These are phyloP conservation scores for Trichoderma endophyticum DNA, from an alignment of 2,329 filamentous ascomycete species.

Conservation along the genomic window DNA sequence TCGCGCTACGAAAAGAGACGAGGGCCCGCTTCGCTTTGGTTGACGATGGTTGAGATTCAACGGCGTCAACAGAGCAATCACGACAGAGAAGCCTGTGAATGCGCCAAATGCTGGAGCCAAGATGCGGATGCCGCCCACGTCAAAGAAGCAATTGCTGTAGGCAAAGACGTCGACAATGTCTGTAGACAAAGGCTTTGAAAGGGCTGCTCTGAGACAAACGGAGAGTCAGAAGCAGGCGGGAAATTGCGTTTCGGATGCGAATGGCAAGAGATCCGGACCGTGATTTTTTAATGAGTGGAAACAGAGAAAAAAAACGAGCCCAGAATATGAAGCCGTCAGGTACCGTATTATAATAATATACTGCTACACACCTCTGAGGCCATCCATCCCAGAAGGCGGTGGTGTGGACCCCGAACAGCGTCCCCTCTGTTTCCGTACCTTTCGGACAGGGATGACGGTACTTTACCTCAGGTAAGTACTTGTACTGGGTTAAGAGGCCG, in stretches of 20 bases:
- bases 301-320: neutral
- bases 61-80: neutral
- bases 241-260: neutral
- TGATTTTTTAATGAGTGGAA: neutral
- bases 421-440: constrained; percentile 1
- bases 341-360: constrained; percentile 12
- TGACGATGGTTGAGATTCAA: neutral
- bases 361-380: neutral
- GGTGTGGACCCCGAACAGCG: neutral
- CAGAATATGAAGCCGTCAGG: constrained; percentile 10
- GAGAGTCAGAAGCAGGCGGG: neutral
- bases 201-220: neutral
- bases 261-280: neutral
- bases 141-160: neutral
- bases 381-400: neutral
- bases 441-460: neutral
- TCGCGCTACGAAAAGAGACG: neutral
- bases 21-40: neutral
- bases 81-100: neutral
- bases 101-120: neutral
- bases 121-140: neutral
- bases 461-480: neutral
- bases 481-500: neutral
- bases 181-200: neutral
- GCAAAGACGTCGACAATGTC: neutral